Evolutionary conservation across 2,329 filamentous ascomycete genomes (phyloP), one percentile per base, ranked within the genome.

Genomic region (Coniella vitis): DNA sequence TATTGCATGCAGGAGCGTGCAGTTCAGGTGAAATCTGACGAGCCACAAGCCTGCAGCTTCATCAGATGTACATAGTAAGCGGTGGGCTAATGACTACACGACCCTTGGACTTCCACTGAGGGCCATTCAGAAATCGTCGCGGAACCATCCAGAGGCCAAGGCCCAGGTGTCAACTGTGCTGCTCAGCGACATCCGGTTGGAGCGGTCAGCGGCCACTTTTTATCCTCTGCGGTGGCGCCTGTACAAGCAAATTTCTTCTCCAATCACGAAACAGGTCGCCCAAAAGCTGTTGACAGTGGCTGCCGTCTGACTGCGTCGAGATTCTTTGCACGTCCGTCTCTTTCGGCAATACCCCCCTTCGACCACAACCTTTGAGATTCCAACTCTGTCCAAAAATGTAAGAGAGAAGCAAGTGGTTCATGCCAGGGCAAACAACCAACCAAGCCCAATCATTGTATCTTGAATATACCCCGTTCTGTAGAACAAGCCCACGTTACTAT

Each of bases 21-120:
- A n/a, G n/a, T n/a, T n/a, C n/a, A 45, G 37, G 51, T 53, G 44
- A 50, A 25, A 48, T 48, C 22, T 53, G 48, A 53, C 47, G 51
- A 41, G 44, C 47, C 48, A 47, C 36, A 32, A 42, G 38, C 38
- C 38, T 48, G 51, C 48, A 42, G 40, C 22, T 48, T 44, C 37
- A 25, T 10, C 14, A 25, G 22, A 16, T n/a, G 22, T 21, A 16
- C 13, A 4, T 25, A 21, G n/a, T 21, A 25, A 21, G 20, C 8
- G 3, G n/a, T 16, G 38, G 21, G 9, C 3, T 9, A 16, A 16
- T 12, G n/a, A 25, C 19, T 5, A 29, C 5, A 29, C 5, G 25
- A 29, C 10, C 25, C 25, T 29, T 29, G 25, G 25, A 29, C 25
- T 29, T 29, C 25, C 25, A 29, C 10, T 29, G 5, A 10, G 25